Percentiles rank a stretch among this genome's conserved stretches.
These are phyloP conservation scores for Trifolium dubium DNA, from an alignment of 306 rosid species.

Conservation along the genomic window DNA sequence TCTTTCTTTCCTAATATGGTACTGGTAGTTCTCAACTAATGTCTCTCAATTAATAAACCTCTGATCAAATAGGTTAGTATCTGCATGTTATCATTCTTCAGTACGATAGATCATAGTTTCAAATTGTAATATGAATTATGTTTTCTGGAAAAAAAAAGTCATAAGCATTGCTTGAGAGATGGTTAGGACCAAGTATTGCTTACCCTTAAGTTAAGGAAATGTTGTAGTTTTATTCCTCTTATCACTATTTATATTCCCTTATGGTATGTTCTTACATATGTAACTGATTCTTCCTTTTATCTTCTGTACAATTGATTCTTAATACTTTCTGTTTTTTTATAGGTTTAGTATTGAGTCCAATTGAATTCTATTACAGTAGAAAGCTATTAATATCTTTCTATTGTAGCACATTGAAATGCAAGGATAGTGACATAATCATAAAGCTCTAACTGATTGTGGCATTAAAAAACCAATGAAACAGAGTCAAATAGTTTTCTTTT, in stretches of 20 bases:
- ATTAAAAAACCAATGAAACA: neutral
- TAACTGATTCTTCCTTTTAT: conserved; percentile 5
- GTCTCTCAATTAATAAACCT: conserved; percentile 22
- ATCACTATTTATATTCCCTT: neutral
- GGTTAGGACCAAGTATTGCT: neutral
- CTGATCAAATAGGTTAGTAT: conserved; percentile 28
- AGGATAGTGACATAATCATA: neutral
- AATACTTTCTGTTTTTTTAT: neutral
- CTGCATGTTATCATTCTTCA: conserved; percentile 22
- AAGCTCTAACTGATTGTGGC: neutral
- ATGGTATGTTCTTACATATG: neutral
- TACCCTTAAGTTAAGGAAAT: neutral
- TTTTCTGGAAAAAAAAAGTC: conserved; percentile 18
- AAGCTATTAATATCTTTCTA: neutral
- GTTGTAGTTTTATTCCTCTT: conserved; percentile 19
- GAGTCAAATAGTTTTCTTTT: neutral
- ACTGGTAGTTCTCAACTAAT: conserved; percentile 22
- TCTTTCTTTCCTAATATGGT: neutral
- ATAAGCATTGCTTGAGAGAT: conserved; percentile 6
- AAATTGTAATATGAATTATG: conserved; percentile 12
- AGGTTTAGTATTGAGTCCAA: neutral
- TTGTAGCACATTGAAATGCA: neutral
- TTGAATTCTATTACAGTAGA: neutral
- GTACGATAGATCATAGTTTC: conserved; percentile 19
- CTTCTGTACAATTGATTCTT: conserved; percentile 20